Conservation (phyloP, 1,284 basidiomycete species). For the Cronartium quercuum region DNA sequence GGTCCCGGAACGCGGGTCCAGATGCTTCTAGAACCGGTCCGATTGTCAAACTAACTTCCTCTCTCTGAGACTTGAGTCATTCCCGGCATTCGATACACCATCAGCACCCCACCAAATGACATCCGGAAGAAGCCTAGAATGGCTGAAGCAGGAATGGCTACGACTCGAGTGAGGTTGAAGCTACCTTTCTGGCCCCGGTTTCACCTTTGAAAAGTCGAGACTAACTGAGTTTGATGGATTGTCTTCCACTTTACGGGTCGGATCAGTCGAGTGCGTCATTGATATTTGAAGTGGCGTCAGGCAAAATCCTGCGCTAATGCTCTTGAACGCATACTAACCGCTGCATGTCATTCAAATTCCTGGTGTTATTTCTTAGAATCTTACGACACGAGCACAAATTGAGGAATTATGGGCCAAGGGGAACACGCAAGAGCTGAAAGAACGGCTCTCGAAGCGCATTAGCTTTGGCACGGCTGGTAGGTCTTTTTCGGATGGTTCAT, state of each 20-base stretch:
- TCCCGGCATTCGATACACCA: neutral
- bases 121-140: neutral
- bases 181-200: neutral
- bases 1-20: too few relatives aligned
- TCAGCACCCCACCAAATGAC: neutral
- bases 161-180: constrained; percentile 19
- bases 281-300: neutral
- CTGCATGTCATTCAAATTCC: neutral
- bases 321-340: neutral
- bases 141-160: constrained; percentile 14
- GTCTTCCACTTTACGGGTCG: neutral
- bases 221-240: neutral
- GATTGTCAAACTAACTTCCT: too few relatives aligned
- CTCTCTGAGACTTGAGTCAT: too few relatives aligned
- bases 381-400: constrained; percentile 57
- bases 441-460: constrained; percentile 63
- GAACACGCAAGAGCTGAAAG: constrained; percentile 56
- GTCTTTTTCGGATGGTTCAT: constrained; percentile 35
- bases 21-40: too few relatives aligned
- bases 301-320: neutral
- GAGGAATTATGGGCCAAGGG: constrained; percentile 54
- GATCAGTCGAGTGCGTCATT: neutral
- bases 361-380: constrained; percentile 53
- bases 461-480: constrained; percentile 77
- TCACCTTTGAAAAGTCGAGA: neutral